These are phyloP conservation scores for Tetrapisispora namnaoensis DNA, from an alignment of 805 yeast species.

Conservation along the genomic window DNA sequence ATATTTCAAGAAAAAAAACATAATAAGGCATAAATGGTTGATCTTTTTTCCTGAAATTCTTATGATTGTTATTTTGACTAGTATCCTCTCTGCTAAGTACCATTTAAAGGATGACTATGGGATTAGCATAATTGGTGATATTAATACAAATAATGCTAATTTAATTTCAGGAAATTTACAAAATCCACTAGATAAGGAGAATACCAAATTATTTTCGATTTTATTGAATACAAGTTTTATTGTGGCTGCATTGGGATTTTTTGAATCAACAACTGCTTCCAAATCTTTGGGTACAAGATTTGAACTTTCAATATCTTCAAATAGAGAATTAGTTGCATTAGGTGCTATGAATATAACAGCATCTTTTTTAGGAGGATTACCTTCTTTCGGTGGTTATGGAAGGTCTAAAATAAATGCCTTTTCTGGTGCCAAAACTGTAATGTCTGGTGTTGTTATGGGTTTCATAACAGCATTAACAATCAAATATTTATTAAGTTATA, in stretches of 20 bases:
- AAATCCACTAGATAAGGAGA: slow-evolving; percentile 46
- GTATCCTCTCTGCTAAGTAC: slow-evolving; percentile 39
- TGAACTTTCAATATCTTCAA: slow-evolving; percentile 58
- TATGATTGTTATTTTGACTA: slow-evolving; percentile 54
- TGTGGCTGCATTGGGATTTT: slow-evolving; percentile 79
- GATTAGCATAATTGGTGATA: slow-evolving; percentile 60
- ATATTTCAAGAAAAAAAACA: slow-evolving; percentile 30
- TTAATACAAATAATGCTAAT: slow-evolving; percentile 33
- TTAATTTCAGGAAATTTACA: slow-evolving; percentile 34
- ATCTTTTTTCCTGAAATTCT: slow-evolving; percentile 80
- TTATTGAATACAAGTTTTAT: slow-evolving; percentile 62
- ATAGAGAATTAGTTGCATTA: slow-evolving; percentile 83
- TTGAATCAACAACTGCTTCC: slow-evolving; percentile 89
- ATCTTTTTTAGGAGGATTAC: slow-evolving; percentile 56
- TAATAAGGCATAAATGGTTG: slow-evolving; percentile 32
- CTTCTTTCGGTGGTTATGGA: slow-evolving; percentile 95
- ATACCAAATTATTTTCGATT: slow-evolving; percentile 40
- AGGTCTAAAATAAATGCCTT: slow-evolving; percentile 81
- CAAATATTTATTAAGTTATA: slow-evolving; percentile 45
- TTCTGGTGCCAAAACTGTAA: slow-evolving; percentile 78
- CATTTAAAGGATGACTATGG: slow-evolving; percentile 44
- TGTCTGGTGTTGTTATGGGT: slow-evolving; percentile 79
- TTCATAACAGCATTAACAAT: slow-evolving; percentile 59
- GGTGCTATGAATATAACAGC: slow-evolving; percentile 66
- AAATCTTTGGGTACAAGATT: slow-evolving; percentile 72